A percentile compares a stretch with the other conserved stretches of the same genome.
These are phyloP conservation scores for Neurospora cerealis DNA, from an alignment of 495 filamentous ascomycete genomes.

Conservation along the genomic window DNA sequence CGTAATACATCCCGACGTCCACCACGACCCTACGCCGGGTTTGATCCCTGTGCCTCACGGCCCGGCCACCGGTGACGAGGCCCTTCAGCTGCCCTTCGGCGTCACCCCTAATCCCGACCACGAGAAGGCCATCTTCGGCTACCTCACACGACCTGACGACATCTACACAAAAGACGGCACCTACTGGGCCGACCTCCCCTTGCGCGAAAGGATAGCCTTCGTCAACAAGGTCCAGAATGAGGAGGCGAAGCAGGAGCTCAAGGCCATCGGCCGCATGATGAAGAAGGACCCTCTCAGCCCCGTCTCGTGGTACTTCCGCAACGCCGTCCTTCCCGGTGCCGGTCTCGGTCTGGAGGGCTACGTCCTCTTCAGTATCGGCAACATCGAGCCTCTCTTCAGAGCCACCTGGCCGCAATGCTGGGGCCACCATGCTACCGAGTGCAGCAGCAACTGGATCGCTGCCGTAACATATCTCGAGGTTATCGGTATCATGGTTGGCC, in stretches of 20 bases:
- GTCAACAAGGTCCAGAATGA: conserved; percentile 54
- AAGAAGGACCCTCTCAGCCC: conserved; percentile 74
- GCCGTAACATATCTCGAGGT: conserved; percentile 80
- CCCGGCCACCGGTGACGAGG: conserved; percentile 32
- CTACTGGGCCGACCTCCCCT: conserved; percentile 81
- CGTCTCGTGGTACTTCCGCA: conserved; percentile 70
- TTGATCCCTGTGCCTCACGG: conserved; percentile 40
- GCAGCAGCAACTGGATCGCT: conserved; percentile 63
- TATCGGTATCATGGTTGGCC: conserved; percentile 79
- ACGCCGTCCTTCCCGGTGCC: conserved; percentile 81
- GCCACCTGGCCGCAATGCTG: conserved; percentile 65
- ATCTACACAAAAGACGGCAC: conserved; percentile 66
- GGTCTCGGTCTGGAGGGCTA: conserved; percentile 86
- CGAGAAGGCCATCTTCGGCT: conserved; percentile 62
- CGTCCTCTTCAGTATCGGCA: conserved; percentile 90
- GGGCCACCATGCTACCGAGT: conserved; percentile 45
- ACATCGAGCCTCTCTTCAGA: conserved; percentile 66
- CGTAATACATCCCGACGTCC: conserved; percentile 26
- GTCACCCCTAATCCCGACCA: conserved; percentile 40
- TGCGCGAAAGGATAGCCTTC: conserved; percentile 57
- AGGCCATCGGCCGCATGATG: conserved; percentile 59
- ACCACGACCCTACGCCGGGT: conserved; percentile 33
- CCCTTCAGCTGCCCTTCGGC: conserved; percentile 5
- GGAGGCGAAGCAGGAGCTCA: conserved; percentile 57
- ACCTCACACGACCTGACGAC: conserved; percentile 71